Base-by-base conservation (phyloP, 2,329 filamentous ascomycete genomes). In the Botrytis porri region DNA sequence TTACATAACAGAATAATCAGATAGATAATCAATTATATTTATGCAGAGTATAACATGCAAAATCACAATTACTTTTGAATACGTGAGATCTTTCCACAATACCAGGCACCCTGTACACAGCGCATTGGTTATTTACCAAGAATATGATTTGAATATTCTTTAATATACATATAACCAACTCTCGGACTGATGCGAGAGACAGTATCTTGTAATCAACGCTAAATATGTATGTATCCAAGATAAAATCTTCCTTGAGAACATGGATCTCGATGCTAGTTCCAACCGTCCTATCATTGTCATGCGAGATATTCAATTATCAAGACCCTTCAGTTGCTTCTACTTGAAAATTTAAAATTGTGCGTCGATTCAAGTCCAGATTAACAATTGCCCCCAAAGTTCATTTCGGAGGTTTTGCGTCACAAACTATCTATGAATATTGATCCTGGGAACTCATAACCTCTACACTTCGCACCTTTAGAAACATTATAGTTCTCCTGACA, bases 281-380 rank as follows among this genome's bases (percentile, higher is more conserved):
- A 22, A 51, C n/a, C 25, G 14, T 51, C 22, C 25, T 14, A 14
- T 51, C 1, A 6, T 9, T 14, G 9, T 14, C 14, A 6, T 6
- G 25, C 4, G 6, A n/a, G 12, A 51, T 5, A n/a, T 6, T 6
- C 12, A 25, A n/a, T 51, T 14, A 6, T 51, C 22, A 4, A 7
- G 14, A 0, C 2, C 16, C 12, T 29, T 16, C 18, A 57, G 14
- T 0, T 8, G 1, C 18, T 8, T 9, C n/a, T 4, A 29, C 51
- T 29, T 1, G 22, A 8, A 54, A 54, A 16, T 1, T 4, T 29
- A 2, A 29, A 18, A 18, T 29, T 1, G 29, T 16, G 14, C 6
- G n/a, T 54, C 14, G 3, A 57, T 29, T 57, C n/a, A 57, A 29
- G 25, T 29, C n/a, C 1, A 18, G 8, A 8, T 2, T 8, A 9